These are phyloP conservation scores for Hibiscus syriacus DNA, from an alignment of 345 rosid species.

Conservation along the genomic window DNA sequence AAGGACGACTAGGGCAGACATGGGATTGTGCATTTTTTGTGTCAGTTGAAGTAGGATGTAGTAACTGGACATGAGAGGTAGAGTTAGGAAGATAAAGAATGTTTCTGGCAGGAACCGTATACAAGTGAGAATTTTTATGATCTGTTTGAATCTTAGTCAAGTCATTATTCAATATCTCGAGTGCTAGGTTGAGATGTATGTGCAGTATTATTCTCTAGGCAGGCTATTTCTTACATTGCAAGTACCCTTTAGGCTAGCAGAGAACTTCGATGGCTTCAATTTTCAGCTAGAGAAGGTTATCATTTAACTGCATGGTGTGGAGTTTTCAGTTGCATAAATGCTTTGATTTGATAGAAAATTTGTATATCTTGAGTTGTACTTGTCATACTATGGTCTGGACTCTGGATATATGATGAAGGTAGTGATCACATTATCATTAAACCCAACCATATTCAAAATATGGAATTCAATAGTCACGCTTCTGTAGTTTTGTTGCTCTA, in stretches of 20 bases:
- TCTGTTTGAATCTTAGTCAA: background rate
- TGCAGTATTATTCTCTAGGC: background rate
- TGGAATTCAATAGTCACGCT: background rate
- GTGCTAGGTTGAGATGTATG: background rate
- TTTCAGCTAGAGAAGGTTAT: background rate
- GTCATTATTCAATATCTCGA: background rate
- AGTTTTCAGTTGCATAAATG: background rate
- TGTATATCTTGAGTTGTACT: background rate
- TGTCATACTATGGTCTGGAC: background rate
- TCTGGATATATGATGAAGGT: background rate
- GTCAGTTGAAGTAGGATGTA: too few species aligned
- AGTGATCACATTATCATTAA: background rate
- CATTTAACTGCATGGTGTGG: background rate
- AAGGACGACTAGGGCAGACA: background rate
- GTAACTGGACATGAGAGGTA: background rate
- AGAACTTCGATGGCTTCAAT: background rate
- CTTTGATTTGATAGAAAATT: too few species aligned
- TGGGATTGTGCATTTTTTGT: background rate
- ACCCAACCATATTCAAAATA: background rate
- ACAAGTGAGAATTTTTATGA: background rate
- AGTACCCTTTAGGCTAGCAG: background rate
- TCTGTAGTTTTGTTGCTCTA: background rate
- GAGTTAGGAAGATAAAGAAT: background rate
- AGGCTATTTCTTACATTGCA: background rate
- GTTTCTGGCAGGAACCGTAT: background rate